Evolutionary conservation across 345 rosid genomes (phyloP), one percentile per base, ranked within the genome.

Genomic region (Eucalyptus regnans): DNA sequence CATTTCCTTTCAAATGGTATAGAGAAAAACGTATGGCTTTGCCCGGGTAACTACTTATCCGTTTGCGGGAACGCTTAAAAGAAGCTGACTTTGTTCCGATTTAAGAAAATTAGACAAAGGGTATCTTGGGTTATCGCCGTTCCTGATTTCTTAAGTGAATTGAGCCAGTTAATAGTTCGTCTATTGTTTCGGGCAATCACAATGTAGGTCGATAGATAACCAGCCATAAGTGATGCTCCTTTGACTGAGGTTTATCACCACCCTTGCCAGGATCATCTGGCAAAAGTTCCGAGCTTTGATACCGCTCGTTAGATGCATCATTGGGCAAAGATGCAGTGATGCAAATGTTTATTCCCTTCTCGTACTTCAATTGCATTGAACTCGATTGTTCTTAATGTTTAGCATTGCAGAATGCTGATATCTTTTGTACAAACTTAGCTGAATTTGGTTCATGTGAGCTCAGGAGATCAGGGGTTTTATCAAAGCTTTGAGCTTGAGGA

Each of bases 401-500:
- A 10, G 86, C 29, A 49, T 15, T 11, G 64, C 48, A 58, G 8
- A 52, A 86, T 33, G 46, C 62, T 58, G 44, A 16, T 54, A 37
- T 81, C 44, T 86, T 31, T 15, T 15, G 66, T 86, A 31, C 29
- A 50, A 50, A 86, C 66, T 49, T 86, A 88, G 85, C 62, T 88
- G 89, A 64, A 48, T 90, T 88, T 71, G 83, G 50, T 54, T 81
- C 86, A 33, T 10, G 43, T 86, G 48, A 41, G 29, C 87, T 33
- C 89, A 96, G 99, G 92, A 33, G 89, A 87, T 88, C 90, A 89
- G 46, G 88, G 76, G 90, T 94, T 90, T 86, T 90, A 90, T 56
- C 91, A 87, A 90, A 91, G 88, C 68, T 92, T 90, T 84, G 56
- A 50, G 89, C 88, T 91, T 23, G 52, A n/a, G 88, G 94, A 90